phyloP scores from a whole-genome alignment of 257 asterid species.

The Capsicum pubescens region DNA sequence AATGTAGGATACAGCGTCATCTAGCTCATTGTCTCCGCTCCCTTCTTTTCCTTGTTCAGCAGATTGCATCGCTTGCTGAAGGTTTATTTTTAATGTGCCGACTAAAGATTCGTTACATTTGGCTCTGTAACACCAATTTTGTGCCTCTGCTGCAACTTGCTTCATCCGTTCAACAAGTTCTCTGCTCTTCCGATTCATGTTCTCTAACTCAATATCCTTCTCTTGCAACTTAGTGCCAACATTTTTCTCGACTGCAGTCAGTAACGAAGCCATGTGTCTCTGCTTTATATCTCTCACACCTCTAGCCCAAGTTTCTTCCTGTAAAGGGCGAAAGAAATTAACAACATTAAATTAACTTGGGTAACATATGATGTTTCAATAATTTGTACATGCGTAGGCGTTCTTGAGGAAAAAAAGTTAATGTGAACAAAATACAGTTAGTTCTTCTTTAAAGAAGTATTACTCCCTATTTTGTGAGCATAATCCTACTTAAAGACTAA shows the following conservation, averaged over 20 bases:
- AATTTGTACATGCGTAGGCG: background rate
- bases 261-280: conserved; percentile 70
- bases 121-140: conserved; percentile 84
- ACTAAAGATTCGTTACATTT: conserved; percentile 84
- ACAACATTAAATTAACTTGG: background rate
- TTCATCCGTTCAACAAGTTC: conserved; percentile 75
- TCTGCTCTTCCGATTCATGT: conserved; percentile 60
- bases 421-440: no score
- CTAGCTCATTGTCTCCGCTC: conserved; percentile 63
- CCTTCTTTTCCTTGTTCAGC: conserved; percentile 67
- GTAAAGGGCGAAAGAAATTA: conserved; percentile 30
- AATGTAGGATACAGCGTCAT: conserved; percentile 69
- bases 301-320: conserved; percentile 71
- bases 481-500: background rate
- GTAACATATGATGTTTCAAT: background rate
- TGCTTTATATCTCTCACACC: conserved; percentile 68
- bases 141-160: conserved; percentile 71
- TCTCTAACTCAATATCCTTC: conserved; percentile 69
- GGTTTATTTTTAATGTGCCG: conserved; percentile 61
- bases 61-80: conserved; percentile 66
- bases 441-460: no score
- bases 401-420: background rate
- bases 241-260: conserved; percentile 57
- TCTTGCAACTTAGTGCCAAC: conserved; percentile 57
- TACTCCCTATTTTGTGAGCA: background rate